These are phyloP conservation scores for Linum trigynum DNA, from an alignment of 345 rosid genomes.

Conservation along the genomic window DNA sequence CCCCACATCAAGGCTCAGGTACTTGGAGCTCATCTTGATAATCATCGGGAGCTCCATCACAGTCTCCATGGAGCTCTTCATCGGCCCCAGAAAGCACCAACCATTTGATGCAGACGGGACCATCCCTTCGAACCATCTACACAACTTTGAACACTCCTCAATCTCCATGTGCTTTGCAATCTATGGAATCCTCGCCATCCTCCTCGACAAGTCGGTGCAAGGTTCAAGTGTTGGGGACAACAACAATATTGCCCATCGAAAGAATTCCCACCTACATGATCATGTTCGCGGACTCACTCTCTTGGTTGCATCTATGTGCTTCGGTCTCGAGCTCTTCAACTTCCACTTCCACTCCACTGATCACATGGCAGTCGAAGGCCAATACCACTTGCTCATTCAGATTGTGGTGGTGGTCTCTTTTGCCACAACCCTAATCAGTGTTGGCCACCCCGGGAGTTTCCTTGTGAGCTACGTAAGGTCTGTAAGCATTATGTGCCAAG, in stretches of 20 bases:
- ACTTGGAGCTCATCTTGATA: slow-evolving; percentile 54
- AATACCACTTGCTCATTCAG: slow-evolving; percentile 70
- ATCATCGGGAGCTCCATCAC: slow-evolving; percentile 52
- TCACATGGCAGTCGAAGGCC: slow-evolving; percentile 78
- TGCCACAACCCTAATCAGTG: slow-evolving; percentile 54
- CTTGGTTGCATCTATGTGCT: slow-evolving; percentile 48
- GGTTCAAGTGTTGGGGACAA: slow-evolving; percentile 10
- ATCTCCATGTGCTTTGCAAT: slow-evolving; percentile 57
- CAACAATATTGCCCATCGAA: too few species aligned
- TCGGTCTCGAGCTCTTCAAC: slow-evolving; percentile 57
- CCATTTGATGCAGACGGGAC: slow-evolving; percentile 73
- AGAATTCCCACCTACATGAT: too few species aligned
- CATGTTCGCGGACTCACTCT: slow-evolving; percentile 26
- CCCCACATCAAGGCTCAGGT: slow-evolving; percentile 36
- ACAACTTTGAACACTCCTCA: slow-evolving; percentile 73
- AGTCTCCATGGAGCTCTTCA: slow-evolving; percentile 66
- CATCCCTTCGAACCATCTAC: slow-evolving; percentile 74
- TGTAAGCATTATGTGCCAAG: slow-evolving; percentile 50
- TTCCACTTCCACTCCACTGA: slow-evolving; percentile 79
- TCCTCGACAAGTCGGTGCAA: slow-evolving; percentile 38
- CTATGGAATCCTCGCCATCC: slow-evolving; percentile 46
- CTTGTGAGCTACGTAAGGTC: slow-evolving; percentile 62
- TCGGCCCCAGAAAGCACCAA: slow-evolving; percentile 62
- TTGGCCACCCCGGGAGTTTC: slow-evolving; percentile 51
- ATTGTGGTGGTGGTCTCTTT: slow-evolving; percentile 40